A percentile compares a stretch with the other conserved stretches of the same genome.
These are phyloP conservation scores for Wickerhamiella lipophila DNA, from an alignment of 805 yeast genomes.

Conservation along the genomic window DNA sequence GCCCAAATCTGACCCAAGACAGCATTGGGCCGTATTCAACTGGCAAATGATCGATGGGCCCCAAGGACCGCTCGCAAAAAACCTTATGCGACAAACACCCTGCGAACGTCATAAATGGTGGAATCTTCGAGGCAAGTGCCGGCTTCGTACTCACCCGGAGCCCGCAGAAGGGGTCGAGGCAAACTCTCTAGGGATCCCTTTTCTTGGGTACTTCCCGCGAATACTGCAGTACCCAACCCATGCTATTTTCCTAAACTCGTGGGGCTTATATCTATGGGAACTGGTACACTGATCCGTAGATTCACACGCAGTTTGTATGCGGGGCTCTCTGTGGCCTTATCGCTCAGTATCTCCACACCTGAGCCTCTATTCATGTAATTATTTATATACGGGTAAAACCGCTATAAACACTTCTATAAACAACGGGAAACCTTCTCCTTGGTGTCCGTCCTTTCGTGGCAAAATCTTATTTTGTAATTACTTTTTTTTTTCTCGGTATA, in stretches of 20 bases:
- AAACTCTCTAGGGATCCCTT: constrained; percentile 11
- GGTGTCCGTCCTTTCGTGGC: too few relatives aligned
- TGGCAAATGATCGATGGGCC: constrained; percentile 92
- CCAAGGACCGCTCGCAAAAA: constrained; percentile 72
- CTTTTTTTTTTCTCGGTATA: too few relatives aligned
- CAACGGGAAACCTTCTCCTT: too few relatives aligned
- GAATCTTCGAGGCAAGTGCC: constrained; percentile 77
- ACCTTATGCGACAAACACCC: constrained; percentile 51
- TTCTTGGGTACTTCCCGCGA: constrained; percentile 16
- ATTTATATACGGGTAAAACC: too few relatives aligned
- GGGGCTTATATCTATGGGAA: neutral
- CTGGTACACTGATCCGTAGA: too few relatives aligned
- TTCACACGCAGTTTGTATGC: too few relatives aligned
- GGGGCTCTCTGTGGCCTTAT: too few relatives aligned
- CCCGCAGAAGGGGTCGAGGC: constrained; percentile 77
- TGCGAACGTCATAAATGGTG: constrained; percentile 89
- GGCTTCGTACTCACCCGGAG: constrained; percentile 55
- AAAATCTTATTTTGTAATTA: too few relatives aligned
- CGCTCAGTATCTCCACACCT: too few relatives aligned
- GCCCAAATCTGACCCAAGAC: constrained; percentile 57
- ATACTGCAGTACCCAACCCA: constrained; percentile 12
- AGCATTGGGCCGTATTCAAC: constrained; percentile 76
- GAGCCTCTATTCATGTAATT: too few relatives aligned
- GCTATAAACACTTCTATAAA: too few relatives aligned
- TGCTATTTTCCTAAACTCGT: constrained; percentile 5